phyloP scores from a whole-genome alignment of 345 rosid genomes.

The Eucalyptus regnans region DNA sequence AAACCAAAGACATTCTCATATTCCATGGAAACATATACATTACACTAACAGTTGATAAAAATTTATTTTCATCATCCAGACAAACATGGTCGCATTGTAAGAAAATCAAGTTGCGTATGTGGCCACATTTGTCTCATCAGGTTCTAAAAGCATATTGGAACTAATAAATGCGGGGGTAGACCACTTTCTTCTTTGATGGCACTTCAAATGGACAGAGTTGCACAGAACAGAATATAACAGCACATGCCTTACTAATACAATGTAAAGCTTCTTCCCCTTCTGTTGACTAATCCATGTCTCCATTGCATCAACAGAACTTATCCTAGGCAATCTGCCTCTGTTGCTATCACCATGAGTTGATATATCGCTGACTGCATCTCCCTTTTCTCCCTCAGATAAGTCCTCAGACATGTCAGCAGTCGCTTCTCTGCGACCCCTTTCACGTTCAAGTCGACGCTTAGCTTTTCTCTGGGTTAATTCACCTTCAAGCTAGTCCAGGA shows the following conservation, averaged over 20 bases:
- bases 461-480: conserved; percentile 28
- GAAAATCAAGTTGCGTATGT: neutral
- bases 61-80: neutral
- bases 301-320: conserved; percentile 38
- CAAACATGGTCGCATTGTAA: neutral
- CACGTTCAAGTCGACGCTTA: conserved; percentile 33
- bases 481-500: conserved; percentile 27
- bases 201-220: neutral
- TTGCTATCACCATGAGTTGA: conserved; percentile 32
- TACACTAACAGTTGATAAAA: neutral
- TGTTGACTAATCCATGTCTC: conserved; percentile 35
- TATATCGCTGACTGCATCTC: conserved; percentile 19
- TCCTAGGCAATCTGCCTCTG: conserved; percentile 30
- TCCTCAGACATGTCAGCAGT: conserved; percentile 52
- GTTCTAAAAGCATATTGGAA: neutral
- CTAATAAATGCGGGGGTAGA: neutral
- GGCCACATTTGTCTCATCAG: neutral
- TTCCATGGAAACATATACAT: neutral
- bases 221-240: neutral
- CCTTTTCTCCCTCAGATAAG: conserved; percentile 45
- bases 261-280: conserved; percentile 17
- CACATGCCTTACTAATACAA: conserved; percentile 28
- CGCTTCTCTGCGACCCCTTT: conserved; percentile 44
- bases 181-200: neutral
- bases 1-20: neutral